Evolutionary conservation across 78 protist species (phyloP), one percentile per base, ranked within the genome.

Genomic region (Anaeramoeba flamelloides): DNA sequence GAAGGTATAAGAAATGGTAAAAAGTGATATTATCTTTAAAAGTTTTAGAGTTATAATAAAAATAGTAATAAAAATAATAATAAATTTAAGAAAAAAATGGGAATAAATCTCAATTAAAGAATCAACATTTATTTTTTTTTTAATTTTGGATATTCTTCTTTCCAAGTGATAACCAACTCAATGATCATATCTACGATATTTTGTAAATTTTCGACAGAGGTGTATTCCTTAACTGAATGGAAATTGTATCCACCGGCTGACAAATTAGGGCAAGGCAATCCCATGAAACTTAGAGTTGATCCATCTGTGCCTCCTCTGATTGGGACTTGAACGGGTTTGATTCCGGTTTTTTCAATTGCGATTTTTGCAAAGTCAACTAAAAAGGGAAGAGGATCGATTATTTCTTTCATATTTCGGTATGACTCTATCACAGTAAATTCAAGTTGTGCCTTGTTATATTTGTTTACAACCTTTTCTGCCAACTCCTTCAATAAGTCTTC

Each of bases 291-390:
- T 36, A 76, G 17, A 33, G 8, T 76, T 36, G 78, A 33, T 8
- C 78, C 78, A 36, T 76, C 78, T 26, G 78, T 76, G 8, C 78
- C 78, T 26, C 78, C 78, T 37, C 78, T 33, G 8, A 76, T 76
- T 33, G 78, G 78, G 38, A 26, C 34, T 22, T 33, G 8, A 36
- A 76, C 78, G 8, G 8, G 8, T 22, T 33, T 17, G 8, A 36
- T 26, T 22, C 78, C 78, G 17, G 78, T 17, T 36, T 76, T 76
- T 36, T 76, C 17, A 8, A 76, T 36, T 33, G 78, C 78, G 78
- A 17, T 22, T 22, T 36, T 26, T 22, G 17, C 17, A 22, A 26
- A 26, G 78, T 76, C 38, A 17, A 33, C 34, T 22, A 76, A 22
- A 22, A 22, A 8, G 17, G 78, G 78, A 36, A 26, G 78, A 36